Evolutionary conservation across 2,329 filamentous ascomycete genomes (phyloP).

Genomic region (Lizonia empirigonia): DNA sequence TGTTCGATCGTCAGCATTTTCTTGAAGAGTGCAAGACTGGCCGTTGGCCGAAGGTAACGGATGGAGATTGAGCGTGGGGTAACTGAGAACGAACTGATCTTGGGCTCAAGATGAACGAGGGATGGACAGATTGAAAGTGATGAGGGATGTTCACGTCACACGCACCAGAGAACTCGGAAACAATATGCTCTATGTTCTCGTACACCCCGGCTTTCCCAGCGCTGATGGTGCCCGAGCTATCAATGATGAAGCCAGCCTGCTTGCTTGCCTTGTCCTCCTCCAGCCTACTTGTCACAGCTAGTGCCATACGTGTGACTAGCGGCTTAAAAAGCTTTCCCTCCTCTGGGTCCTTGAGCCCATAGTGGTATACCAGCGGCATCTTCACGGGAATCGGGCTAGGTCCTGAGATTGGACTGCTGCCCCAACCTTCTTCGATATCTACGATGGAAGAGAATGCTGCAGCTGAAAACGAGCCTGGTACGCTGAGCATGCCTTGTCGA

Average conservation of each 20-base stretch:
- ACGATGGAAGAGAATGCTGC: slow-evolving; percentile 86
- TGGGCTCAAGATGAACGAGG: not conserved
- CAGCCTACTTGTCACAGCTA: slow-evolving; percentile 77
- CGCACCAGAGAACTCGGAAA: slow-evolving; percentile 69
- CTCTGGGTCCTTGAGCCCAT: slow-evolving; percentile 74
- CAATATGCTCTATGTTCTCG: slow-evolving; percentile 81
- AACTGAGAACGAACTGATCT: not conserved
- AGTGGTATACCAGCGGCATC: slow-evolving; percentile 88
- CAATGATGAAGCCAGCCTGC: slow-evolving; percentile 80
- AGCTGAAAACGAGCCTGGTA: slow-evolving; percentile 79
- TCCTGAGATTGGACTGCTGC: slow-evolving; percentile 86
- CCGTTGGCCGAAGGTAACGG: not conserved
- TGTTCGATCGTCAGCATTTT: slow-evolving; percentile 42
- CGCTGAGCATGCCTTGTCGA: slow-evolving; percentile 63
- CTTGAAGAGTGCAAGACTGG: not conserved
- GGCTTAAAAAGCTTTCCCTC: slow-evolving; percentile 73
- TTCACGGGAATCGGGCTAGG: slow-evolving; percentile 89
- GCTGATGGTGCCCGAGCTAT: slow-evolving; percentile 74
- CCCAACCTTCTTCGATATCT: slow-evolving; percentile 88
- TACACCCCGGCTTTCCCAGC: slow-evolving; percentile 67
- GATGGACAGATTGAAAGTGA: not conserved
- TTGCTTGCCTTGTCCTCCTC: slow-evolving; percentile 75
- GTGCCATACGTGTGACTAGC: slow-evolving; percentile 75
- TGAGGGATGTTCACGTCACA: slow-evolving; percentile 37
- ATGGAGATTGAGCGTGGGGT: not conserved